These are phyloP conservation scores for Diaporthe sp. DNA, from an alignment of 2,329 filamentous ascomycete genomes.

Conservation along the genomic window DNA sequence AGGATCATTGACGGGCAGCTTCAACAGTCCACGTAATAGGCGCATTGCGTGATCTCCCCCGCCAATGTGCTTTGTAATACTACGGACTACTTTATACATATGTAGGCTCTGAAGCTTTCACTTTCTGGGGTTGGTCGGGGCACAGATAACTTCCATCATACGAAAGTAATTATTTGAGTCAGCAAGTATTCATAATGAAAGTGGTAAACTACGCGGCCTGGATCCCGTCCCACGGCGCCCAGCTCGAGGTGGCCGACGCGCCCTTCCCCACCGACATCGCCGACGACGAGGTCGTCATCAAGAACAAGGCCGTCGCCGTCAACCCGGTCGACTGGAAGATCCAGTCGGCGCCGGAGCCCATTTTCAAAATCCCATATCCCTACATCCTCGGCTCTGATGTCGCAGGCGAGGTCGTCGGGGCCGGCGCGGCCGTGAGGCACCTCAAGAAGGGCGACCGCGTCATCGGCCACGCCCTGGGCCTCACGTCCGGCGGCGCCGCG, in stretches of 20 bases:
- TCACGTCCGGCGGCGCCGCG: slow-evolving; percentile 41
- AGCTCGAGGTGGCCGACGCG: slow-evolving; percentile 33
- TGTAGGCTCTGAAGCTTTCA: not conserved
- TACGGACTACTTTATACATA: not conserved
- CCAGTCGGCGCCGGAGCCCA: slow-evolving; percentile 43
- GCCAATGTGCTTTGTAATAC: slow-evolving; percentile 36
- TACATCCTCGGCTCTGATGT: slow-evolving; percentile 51
- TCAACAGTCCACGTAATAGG: not conserved
- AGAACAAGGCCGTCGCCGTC: slow-evolving; percentile 38
- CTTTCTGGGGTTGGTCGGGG: not conserved
- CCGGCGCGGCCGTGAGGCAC: slow-evolving; percentile 46
- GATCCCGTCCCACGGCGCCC: slow-evolving; percentile 26
- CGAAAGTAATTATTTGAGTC: not conserved
- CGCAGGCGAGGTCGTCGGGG: slow-evolving; percentile 51
- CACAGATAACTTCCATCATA: not conserved
- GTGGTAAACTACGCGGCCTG: slow-evolving; percentile 38
- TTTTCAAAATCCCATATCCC: slow-evolving; percentile 50
- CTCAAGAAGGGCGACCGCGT: slow-evolving; percentile 54
- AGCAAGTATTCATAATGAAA: slow-evolving; percentile 4
- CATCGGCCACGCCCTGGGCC: slow-evolving; percentile 45
- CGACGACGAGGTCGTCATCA: slow-evolving; percentile 39
- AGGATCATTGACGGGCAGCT: not conserved
- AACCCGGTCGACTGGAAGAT: slow-evolving; percentile 50
- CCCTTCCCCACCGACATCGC: slow-evolving; percentile 29
- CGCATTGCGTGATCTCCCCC: slow-evolving; percentile 13